Evolutionary conservation across 1,284 basidiomycete species (phyloP).

Genomic region (Leccinum holopus): DNA sequence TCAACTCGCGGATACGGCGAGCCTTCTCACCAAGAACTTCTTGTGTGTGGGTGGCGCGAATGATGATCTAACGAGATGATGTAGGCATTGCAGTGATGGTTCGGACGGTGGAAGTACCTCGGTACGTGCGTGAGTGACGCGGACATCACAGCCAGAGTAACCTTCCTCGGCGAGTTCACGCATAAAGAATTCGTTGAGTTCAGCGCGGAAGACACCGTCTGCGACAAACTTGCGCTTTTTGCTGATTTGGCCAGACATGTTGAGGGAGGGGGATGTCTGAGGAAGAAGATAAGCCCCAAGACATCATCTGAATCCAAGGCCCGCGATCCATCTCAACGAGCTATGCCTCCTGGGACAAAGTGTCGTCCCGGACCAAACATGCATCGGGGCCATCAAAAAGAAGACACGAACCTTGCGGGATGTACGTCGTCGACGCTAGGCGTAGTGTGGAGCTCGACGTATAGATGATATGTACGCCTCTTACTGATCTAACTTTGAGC

Average conservation of each 20-base stretch:
- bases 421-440: conserved; percentile 19
- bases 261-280: conserved; percentile 27
- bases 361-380: background rate
- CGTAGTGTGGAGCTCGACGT: conserved; percentile 19
- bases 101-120: conserved; percentile 56
- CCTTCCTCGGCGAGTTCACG: conserved; percentile 99
- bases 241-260: conserved; percentile 84
- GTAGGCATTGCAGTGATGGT: conserved; percentile 4
- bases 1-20: conserved; percentile 98
- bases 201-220: conserved; percentile 98
- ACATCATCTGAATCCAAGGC: conserved; percentile 21
- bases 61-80: conserved; percentile 78
- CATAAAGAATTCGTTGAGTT: conserved; percentile 98
- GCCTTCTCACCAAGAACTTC: conserved; percentile 99
- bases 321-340: conserved; percentile 23
- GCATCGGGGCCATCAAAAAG: background rate
- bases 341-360: background rate
- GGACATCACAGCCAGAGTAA: conserved; percentile 99
- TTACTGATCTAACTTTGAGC: conserved; percentile 22
- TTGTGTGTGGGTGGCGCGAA: conserved; percentile 99
- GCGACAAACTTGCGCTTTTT: conserved; percentile 99
- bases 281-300: conserved; percentile 21
- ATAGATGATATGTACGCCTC: conserved; percentile 12
- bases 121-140: conserved; percentile 98
- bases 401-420: conserved; percentile 28